phyloP scores from a whole-genome alignment of 1,139 yeast genomes.

The Insectozyma bohioensis region DNA sequence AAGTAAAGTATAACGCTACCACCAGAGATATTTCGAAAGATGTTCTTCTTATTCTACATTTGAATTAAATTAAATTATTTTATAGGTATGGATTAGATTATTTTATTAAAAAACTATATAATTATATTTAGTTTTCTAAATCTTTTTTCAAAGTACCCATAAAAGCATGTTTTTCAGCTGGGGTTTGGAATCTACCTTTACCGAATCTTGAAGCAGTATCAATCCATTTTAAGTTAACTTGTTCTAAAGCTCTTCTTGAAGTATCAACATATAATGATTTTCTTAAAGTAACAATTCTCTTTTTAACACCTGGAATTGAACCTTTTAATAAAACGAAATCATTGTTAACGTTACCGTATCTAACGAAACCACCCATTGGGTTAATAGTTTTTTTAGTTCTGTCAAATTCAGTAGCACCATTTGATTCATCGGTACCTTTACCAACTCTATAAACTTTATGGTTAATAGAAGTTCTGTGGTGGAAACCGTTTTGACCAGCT shows the following conservation, averaged over 20 bases:
- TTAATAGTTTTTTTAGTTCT: conserved; percentile 99
- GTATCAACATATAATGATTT: conserved; percentile 98
- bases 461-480: conserved; percentile 99
- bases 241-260: conserved; percentile 95
- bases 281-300: conserved; percentile 99
- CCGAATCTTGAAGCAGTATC: conserved; percentile 99
- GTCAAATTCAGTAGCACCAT: conserved; percentile 97
- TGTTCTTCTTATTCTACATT: no score
- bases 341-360: conserved; percentile 97
- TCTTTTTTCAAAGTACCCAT: conserved; percentile 99
- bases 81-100: background rate
- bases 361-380: conserved; percentile 99
- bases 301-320: conserved; percentile 99
- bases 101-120: conserved; percentile 1
- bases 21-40: background rate
- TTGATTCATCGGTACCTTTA: conserved; percentile 89
- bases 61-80: no score
- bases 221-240: conserved; percentile 98
- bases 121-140: conserved; percentile 36
- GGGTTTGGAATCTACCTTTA: conserved; percentile 99
- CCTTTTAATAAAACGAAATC: conserved; percentile 98
- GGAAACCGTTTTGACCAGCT: conserved; percentile 99
- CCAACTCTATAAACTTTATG: conserved; percentile 99
- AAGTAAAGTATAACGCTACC: background rate
- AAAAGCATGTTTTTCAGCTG: conserved; percentile 99